Conservation (phyloP, 2,329 filamentous ascomycete species). For the Neofusicoccum ribis region DNA sequence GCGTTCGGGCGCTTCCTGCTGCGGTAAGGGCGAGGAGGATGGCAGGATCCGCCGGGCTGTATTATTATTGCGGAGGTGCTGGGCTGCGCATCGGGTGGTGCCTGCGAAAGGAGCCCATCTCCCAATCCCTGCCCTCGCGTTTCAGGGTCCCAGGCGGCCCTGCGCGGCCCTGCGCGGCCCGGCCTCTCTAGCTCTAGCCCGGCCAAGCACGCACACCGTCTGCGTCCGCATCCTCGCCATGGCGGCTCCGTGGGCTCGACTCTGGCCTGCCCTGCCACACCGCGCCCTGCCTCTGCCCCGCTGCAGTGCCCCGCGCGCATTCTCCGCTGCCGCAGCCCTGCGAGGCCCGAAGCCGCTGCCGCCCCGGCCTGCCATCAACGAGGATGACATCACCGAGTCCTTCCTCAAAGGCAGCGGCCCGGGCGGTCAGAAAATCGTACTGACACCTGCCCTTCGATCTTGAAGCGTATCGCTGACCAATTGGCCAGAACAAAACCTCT, state of each 20-base stretch:
- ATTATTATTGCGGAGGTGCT: slow-evolving; percentile 15
- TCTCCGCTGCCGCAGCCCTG: slow-evolving; percentile 24
- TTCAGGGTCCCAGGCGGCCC: slow-evolving; percentile 8
- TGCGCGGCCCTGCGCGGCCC: not conserved
- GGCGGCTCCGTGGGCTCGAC: not conserved
- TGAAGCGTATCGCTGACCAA: not conserved
- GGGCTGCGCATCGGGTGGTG: slow-evolving; percentile 12
- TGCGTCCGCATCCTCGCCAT: not conserved
- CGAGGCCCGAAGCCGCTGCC: slow-evolving; percentile 63
- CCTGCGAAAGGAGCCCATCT: slow-evolving; percentile 11
- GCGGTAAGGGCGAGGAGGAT: not conserved
- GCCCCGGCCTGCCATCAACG: slow-evolving; percentile 71
- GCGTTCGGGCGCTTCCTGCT: not conserved
- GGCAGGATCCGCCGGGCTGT: not conserved
- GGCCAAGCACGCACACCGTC: not conserved
- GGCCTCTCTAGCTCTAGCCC: too few species aligned
- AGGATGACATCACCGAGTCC: slow-evolving; percentile 76
- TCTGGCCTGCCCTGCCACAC: not conserved
- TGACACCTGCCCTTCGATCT: slow-evolving; percentile 11
- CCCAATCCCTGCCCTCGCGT: not conserved
- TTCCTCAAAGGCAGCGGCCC: slow-evolving; percentile 92
- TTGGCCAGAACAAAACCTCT: slow-evolving; percentile 80
- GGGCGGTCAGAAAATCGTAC: slow-evolving; percentile 85
- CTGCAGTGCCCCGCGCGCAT: slow-evolving; percentile 22
- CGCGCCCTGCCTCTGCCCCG: not conserved